Conservation (phyloP, 1,284 basidiomycete species). For the Sparassis latifolia region DNA sequence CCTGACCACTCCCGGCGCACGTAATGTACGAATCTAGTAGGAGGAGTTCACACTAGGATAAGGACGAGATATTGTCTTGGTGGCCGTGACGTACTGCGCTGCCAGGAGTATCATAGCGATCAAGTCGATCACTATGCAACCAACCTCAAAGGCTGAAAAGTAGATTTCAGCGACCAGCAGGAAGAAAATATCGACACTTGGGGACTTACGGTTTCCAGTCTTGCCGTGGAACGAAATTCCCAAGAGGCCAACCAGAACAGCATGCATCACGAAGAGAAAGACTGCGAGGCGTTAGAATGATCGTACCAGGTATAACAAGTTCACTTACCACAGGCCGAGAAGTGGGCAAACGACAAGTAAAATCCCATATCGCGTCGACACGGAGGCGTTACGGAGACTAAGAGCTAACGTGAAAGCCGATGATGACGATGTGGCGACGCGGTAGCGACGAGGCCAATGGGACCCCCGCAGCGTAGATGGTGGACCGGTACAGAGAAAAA, state of each 20-base stretch:
- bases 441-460: too few species aligned
- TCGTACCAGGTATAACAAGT: not conserved
- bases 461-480: too few species aligned
- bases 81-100: not conserved
- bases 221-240: slow-evolving; percentile 5
- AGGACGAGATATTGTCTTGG: too few species aligned
- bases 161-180: not conserved
- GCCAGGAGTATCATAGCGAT: not conserved
- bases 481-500: too few species aligned
- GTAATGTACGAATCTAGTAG: not conserved
- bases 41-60: not conserved
- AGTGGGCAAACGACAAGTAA: not conserved
- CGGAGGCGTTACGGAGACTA: too few species aligned
- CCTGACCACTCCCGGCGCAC: not conserved
- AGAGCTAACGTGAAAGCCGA: too few species aligned
- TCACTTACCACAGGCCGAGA: slow-evolving; percentile 2
- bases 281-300: not conserved
- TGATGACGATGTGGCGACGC: too few species aligned
- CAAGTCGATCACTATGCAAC: not conserved
- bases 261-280: slow-evolving; percentile 9
- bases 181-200: not conserved
- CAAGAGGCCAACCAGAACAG: slow-evolving; percentile 6
- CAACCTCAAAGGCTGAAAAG: not conserved
- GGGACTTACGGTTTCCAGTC: slow-evolving; percentile 9
- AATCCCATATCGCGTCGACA: not conserved